These are phyloP conservation scores for Botryotinia globosa DNA, from an alignment of 2,329 filamentous ascomycete species.

Conservation along the genomic window DNA sequence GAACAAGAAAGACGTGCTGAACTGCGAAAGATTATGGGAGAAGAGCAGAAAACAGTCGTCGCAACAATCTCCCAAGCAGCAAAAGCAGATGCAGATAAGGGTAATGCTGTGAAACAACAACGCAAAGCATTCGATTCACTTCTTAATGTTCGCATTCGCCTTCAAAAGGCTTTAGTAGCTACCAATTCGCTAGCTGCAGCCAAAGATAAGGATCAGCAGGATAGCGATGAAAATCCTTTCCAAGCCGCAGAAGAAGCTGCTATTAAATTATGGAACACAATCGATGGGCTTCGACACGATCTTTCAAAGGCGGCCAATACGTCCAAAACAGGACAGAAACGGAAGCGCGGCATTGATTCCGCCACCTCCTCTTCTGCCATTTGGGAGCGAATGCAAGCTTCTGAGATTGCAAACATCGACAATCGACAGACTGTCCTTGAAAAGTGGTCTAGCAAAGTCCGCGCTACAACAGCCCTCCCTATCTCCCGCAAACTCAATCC, in stretches of 20 bases:
- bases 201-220: slow-evolving; percentile 44
- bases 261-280: slow-evolving; percentile 77
- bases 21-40: slow-evolving; percentile 64
- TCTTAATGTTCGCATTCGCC: slow-evolving; percentile 83
- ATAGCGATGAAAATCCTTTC: slow-evolving; percentile 50
- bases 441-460: slow-evolving; percentile 85
- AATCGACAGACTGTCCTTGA: slow-evolving; percentile 72
- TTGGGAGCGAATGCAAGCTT: slow-evolving; percentile 67
- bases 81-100: slow-evolving; percentile 79
- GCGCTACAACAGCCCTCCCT: slow-evolving; percentile 55
- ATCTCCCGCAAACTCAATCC: slow-evolving; percentile 57
- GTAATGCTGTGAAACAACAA: slow-evolving; percentile 80
- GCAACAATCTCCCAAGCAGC: slow-evolving; percentile 60
- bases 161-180: slow-evolving; percentile 86
- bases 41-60: slow-evolving; percentile 64
- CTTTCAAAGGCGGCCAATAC: slow-evolving; percentile 51
- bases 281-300: slow-evolving; percentile 65
- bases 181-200: slow-evolving; percentile 67
- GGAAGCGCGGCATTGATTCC: slow-evolving; percentile 53
- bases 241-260: slow-evolving; percentile 82
- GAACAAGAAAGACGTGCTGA: slow-evolving; percentile 49
- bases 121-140: slow-evolving; percentile 83
- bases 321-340: slow-evolving; percentile 54
- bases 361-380: slow-evolving; percentile 62
- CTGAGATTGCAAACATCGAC: slow-evolving; percentile 58